A percentile compares a stretch with the other conserved stretches of the same genome.
These are phyloP conservation scores for Blastobotrys chiropterorum DNA, from an alignment of 805 yeast species.

Conservation along the genomic window DNA sequence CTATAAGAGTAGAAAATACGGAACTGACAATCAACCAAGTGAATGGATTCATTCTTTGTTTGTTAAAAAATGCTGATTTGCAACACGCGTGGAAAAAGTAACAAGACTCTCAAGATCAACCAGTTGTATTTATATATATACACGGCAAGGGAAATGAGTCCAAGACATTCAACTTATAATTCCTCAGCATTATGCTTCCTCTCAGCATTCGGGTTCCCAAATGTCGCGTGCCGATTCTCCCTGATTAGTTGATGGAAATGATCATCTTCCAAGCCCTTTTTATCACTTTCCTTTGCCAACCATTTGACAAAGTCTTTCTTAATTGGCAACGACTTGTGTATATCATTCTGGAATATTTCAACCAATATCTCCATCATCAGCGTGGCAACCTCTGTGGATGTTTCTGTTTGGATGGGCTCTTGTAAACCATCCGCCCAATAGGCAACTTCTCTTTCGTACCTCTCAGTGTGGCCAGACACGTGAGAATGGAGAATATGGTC, in stretches of 20 bases:
- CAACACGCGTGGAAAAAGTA: background rate
- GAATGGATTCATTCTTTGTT: conserved; percentile 4
- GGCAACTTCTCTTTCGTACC: background rate
- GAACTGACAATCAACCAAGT: conserved; percentile 1
- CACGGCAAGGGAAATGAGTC: background rate
- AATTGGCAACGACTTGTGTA: background rate
- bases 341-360: background rate
- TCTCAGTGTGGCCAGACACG: background rate
- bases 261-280: background rate
- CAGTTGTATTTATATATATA: too few species aligned
- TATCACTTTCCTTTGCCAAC: conserved; percentile 1
- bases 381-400: background rate
- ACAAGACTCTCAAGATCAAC: background rate
- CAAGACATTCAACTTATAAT: background rate
- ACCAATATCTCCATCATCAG: conserved; percentile 2
- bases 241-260: conserved; percentile 12
- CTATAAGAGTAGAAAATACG: conserved; percentile 3
- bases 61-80: background rate
- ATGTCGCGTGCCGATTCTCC: conserved; percentile 54
- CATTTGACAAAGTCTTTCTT: conserved; percentile 3
- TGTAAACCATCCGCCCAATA: conserved; percentile 9
- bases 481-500: conserved; percentile 2
- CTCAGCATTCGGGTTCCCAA: conserved; percentile 71
- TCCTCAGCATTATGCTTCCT: conserved; percentile 51
- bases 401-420: background rate